Evolutionary conservation across 495 filamentous ascomycete species (phyloP).

Genomic region (Saxophila tyrrhenica): DNA sequence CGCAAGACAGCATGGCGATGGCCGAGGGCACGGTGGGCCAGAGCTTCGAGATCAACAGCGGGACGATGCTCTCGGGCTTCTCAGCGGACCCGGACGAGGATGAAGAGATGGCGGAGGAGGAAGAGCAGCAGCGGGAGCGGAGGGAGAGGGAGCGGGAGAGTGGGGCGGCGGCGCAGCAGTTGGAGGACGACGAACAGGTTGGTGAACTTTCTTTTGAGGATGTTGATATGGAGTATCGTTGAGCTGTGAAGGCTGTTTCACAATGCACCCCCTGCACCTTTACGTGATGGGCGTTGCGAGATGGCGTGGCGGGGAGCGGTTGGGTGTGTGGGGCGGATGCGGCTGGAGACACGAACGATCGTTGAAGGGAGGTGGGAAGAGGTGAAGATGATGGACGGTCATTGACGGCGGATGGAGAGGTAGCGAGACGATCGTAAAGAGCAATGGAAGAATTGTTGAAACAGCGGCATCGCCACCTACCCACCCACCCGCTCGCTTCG

Average conservation of each 20-base stretch:
- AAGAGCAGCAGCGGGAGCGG: slow-evolving; percentile 45
- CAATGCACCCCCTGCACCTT: no score
- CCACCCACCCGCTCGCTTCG: background rate
- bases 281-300: background rate
- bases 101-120: slow-evolving; percentile 86
- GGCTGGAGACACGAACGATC: slow-evolving; percentile 3
- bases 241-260: no score
- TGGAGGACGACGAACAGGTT: slow-evolving; percentile 50
- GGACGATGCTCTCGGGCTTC: slow-evolving; percentile 51
- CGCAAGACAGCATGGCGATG: slow-evolving; percentile 12
- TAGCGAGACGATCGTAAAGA: background rate
- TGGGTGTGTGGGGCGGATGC: no score
- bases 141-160: background rate
- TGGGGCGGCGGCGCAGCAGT: slow-evolving; percentile 7
- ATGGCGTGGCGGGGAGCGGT: no score
- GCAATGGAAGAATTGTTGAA: background rate
- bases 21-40: slow-evolving; percentile 16
- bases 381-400: no score
- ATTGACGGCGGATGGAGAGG: no score
- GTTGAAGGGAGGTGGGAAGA: background rate
- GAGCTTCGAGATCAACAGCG: slow-evolving; percentile 18
- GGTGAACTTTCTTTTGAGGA: slow-evolving; percentile 48
- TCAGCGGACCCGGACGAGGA: slow-evolving; percentile 94
- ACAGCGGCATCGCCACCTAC: background rate
- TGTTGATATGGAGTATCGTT: slow-evolving; percentile 43